phyloP scores from a whole-genome alignment of 495 filamentous ascomycete species.

The Cenococcum geophilum region DNA sequence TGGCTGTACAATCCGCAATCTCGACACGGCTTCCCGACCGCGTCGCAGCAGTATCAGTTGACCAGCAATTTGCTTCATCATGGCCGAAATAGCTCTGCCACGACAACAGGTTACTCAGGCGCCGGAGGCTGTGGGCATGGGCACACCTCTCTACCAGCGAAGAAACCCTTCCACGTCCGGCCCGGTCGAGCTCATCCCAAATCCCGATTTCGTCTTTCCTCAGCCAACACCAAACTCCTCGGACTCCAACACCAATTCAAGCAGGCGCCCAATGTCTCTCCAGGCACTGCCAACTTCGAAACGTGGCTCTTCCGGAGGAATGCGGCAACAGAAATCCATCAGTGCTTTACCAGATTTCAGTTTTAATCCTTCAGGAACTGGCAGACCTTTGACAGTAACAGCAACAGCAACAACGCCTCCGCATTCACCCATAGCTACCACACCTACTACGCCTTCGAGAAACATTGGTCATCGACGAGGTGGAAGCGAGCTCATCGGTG shows the following conservation, averaged over 20 bases:
- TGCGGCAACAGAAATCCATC: slow-evolving; percentile 27
- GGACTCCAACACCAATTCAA: neutral
- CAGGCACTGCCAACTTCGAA: slow-evolving; percentile 22
- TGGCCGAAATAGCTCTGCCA: slow-evolving; percentile 32
- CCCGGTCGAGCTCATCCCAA: slow-evolving; percentile 33
- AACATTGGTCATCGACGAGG: slow-evolving; percentile 62
- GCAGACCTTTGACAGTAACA: slow-evolving; percentile 10
- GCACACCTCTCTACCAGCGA: slow-evolving; percentile 32
- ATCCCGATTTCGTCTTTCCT: slow-evolving; percentile 36
- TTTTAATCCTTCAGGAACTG: slow-evolving; percentile 36
- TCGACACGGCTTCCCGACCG: slow-evolving; percentile 17
- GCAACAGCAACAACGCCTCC: slow-evolving; percentile 28
- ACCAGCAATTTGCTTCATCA: slow-evolving; percentile 25
- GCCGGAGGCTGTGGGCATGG: slow-evolving; percentile 18
- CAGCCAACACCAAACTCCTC: slow-evolving; percentile 17
- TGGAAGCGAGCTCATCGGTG: slow-evolving; percentile 73
- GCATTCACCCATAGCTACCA: slow-evolving; percentile 29
- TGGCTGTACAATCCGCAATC: slow-evolving; percentile 26
- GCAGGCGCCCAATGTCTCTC: slow-evolving; percentile 28
- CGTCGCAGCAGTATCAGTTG: slow-evolving; percentile 11
- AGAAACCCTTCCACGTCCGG: slow-evolving; percentile 16
- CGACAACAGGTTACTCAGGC: slow-evolving; percentile 29
- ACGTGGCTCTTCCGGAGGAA: slow-evolving; percentile 23
- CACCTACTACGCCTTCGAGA: slow-evolving; percentile 38
- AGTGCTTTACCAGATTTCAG: slow-evolving; percentile 37